A percentile compares a stretch with the other conserved stretches of the same genome.
Evolutionary conservation across 768 basidiomycete species (phyloP).

Genomic region (Mycena sanguinolenta): DNA sequence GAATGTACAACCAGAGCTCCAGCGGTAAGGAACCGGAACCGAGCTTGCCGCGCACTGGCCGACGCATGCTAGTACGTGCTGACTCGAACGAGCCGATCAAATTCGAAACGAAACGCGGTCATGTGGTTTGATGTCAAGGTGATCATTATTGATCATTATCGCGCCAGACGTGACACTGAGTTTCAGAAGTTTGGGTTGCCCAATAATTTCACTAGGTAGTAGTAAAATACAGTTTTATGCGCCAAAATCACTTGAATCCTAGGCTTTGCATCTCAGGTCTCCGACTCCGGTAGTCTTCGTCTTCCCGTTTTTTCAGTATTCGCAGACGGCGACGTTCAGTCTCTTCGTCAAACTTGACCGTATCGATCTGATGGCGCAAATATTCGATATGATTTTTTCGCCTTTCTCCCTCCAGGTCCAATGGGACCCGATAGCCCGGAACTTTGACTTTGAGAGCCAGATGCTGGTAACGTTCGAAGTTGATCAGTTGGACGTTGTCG

Average conservation of each 20-base stretch:
- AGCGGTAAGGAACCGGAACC: not conserved
- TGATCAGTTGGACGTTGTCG: too few species aligned
- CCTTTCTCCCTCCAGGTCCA: not conserved
- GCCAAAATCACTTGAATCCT: not conserved
- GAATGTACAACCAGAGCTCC: conserved; percentile 22
- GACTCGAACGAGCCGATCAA: too few species aligned
- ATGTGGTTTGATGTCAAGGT: not conserved
- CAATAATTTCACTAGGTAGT: too few species aligned
- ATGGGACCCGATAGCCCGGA: too few species aligned
- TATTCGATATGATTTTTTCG: not conserved
- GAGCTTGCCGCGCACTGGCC: not conserved
- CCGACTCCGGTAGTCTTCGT: not conserved
- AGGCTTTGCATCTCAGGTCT: not conserved
- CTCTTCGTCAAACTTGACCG: not conserved
- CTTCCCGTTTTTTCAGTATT: not conserved
- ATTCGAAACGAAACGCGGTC: not conserved
- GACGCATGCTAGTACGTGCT: too few species aligned
- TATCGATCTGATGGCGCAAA: not conserved
- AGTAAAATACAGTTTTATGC: too few species aligned
- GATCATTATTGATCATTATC: too few species aligned
- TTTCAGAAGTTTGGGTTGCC: too few species aligned
- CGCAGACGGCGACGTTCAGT: not conserved
- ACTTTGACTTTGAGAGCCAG: too few species aligned
- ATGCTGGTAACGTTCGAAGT: too few species aligned
- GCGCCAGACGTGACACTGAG: too few species aligned